Evolutionary conservation across 345 rosid genomes (phyloP), one percentile per base, ranked within the genome.

Genomic region (Draba incana): DNA sequence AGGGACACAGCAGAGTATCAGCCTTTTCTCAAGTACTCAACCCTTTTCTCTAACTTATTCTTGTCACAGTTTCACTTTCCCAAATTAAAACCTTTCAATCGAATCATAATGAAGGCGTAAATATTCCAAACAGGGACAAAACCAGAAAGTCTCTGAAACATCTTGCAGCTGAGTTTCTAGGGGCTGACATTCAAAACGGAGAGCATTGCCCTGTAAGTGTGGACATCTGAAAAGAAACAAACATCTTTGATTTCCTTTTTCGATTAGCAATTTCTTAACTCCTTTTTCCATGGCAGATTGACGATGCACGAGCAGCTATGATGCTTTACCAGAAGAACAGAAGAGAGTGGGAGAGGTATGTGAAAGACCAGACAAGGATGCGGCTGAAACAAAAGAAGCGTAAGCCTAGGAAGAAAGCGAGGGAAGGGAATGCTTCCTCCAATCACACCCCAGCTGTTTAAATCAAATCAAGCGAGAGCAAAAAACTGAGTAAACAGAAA

Each of bases 161-260:
- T 82, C 87, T 94, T 46, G 95, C 96, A 30, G 50, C 87, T 0
- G 96, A 94, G 81, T 72, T 88, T 79, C 86, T 94, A 62, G 91
- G 86, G n/a, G 88, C 82, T 39, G 81, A 85, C 54, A 94, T 94
- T 72, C 99, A 94, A 76, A 83, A 79, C 48, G 97, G 99, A 62
- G 97, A 94, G 82, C 99, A 94, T 70, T 91, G 97, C 62, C 84
- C 99, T 48, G 99, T 94, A 78, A 88, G 88, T 78, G 45, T 72
- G 6, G 38, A 41, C 70, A 54, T 48, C 14, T 38, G 41, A 68
- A 44, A 25, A 71, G 1, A 7, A 45, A 46, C 39, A 37, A 62
- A 8, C 46, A 68, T 62, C 9, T 6, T 65, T 15, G 15, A 27
- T 42, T 4, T 43, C 56, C 16, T 13, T 23, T 61, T 62, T 1